Evolutionary conservation across 768 basidiomycete genomes (phyloP).

Genomic region (Serendipita sp.): DNA sequence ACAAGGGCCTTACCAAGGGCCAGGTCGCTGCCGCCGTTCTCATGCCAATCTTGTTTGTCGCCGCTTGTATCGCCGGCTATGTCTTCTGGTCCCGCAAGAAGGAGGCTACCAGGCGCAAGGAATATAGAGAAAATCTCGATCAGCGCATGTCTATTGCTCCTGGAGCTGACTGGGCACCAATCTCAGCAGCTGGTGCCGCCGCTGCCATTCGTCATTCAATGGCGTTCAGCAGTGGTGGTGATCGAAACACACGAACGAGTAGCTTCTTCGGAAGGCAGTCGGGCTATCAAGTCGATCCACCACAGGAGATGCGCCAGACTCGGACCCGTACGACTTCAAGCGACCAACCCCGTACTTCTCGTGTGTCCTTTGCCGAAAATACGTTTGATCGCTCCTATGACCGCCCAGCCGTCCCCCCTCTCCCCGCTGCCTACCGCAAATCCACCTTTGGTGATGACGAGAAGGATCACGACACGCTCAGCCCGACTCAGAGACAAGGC

Average conservation of each 20-base stretch:
- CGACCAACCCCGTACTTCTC: slow-evolving; percentile 28
- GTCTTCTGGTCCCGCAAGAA: slow-evolving; percentile 36
- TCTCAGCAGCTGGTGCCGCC: slow-evolving; percentile 49
- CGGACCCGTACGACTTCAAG: slow-evolving; percentile 32
- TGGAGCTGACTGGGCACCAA: slow-evolving; percentile 58
- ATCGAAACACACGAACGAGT: slow-evolving; percentile 10
- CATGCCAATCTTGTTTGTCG: slow-evolving; percentile 37
- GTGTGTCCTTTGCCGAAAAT: slow-evolving; percentile 56
- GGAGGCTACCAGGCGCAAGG: slow-evolving; percentile 34
- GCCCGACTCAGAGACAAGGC: slow-evolving; percentile 29
- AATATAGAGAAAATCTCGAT: slow-evolving; percentile 53
- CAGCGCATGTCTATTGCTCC: slow-evolving; percentile 65
- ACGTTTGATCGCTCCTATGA: slow-evolving; percentile 14
- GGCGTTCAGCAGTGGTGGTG: slow-evolving; percentile 28
- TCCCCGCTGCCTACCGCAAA: slow-evolving; percentile 15
- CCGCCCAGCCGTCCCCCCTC: slow-evolving; percentile 29
- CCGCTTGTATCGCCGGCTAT: slow-evolving; percentile 28
- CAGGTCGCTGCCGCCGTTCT: slow-evolving; percentile 49
- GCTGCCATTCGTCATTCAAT: slow-evolving; percentile 36
- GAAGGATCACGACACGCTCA: slow-evolving; percentile 18
- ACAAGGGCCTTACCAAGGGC: slow-evolving; percentile 27
- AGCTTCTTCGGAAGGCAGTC: slow-evolving; percentile 21
- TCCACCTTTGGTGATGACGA: slow-evolving; percentile 13
- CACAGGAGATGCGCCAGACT: slow-evolving; percentile 5
- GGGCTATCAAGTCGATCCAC: slow-evolving; percentile 27